Percentiles rank a stretch among this genome's conserved stretches.
phyloP scores from a whole-genome alignment of 2,329 filamentous ascomycete species.

The Aspergillus sp. region DNA sequence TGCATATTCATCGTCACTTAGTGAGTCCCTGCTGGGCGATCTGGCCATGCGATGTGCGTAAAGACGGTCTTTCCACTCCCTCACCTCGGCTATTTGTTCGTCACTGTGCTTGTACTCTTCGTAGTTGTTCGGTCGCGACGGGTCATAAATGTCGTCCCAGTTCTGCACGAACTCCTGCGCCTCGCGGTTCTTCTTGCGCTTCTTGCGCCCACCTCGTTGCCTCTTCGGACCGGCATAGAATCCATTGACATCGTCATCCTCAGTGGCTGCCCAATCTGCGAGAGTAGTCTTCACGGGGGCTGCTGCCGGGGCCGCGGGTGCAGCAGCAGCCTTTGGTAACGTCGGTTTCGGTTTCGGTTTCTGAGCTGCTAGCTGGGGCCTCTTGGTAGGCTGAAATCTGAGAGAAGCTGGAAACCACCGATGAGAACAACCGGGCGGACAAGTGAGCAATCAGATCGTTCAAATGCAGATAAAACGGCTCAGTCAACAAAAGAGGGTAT shows the following conservation, averaged over 20 bases:
- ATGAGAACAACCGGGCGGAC: conserved; percentile 31
- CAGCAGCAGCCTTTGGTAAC: conserved; percentile 53
- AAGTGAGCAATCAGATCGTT: conserved; percentile 51
- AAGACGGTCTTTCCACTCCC: conserved; percentile 81
- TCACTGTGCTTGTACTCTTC: conserved; percentile 83
- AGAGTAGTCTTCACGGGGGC: conserved; percentile 66
- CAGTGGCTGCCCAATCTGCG: conserved; percentile 77
- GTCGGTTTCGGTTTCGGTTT: conserved; percentile 64
- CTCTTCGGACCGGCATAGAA: conserved; percentile 68
- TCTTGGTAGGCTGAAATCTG: conserved; percentile 83
- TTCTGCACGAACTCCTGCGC: conserved; percentile 62
- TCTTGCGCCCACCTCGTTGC: conserved; percentile 75
- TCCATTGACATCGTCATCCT: conserved; percentile 74
- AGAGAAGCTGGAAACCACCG: conserved; percentile 58
- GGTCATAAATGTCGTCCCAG: conserved; percentile 92
- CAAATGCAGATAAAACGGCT: conserved; percentile 21
- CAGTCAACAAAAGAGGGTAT: conserved; percentile 34
- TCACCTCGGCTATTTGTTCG: conserved; percentile 75
- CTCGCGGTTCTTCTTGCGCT: conserved; percentile 72
- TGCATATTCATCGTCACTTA: conserved; percentile 53
- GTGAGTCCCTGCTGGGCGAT: conserved; percentile 47
- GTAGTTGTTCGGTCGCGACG: conserved; percentile 76
- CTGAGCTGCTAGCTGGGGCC: conserved; percentile 66
- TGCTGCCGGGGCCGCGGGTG: conserved; percentile 40
- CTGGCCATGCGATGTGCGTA: conserved; percentile 68